A percentile compares a stretch with the other conserved stretches of the same genome.
These are phyloP conservation scores for Penicillium ochrochloron DNA, from an alignment of 495 filamentous ascomycete species.

Conservation along the genomic window DNA sequence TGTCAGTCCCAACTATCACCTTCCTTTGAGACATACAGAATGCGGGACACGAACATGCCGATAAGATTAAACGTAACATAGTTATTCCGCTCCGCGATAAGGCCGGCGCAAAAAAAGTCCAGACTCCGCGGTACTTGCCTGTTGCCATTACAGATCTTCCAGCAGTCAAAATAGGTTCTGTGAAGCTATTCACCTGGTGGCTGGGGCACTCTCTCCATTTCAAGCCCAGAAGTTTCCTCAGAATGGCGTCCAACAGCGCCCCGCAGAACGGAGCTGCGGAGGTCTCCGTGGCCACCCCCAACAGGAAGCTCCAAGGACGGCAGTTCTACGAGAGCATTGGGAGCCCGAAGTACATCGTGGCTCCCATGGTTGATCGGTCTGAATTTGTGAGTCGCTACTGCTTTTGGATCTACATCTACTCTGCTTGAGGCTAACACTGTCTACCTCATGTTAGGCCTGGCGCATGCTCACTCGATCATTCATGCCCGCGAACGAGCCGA, in stretches of 20 bases:
- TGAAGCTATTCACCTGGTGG: slow-evolving; percentile 33
- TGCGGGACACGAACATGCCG: slow-evolving; percentile 12
- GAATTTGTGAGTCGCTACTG: slow-evolving; percentile 75
- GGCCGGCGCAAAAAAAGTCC: slow-evolving; percentile 28
- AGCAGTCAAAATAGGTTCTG: slow-evolving; percentile 40
- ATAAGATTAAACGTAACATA: slow-evolving; percentile 39
- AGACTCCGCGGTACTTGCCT: slow-evolving; percentile 3
- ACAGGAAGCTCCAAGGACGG: slow-evolving; percentile 74
- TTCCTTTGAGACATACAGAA: not conserved
- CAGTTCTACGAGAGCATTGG: slow-evolving; percentile 94
- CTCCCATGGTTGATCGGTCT: slow-evolving; percentile 97
- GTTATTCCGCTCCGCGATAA: slow-evolving; percentile 36
- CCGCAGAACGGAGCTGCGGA: slow-evolving; percentile 21
- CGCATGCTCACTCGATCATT: slow-evolving; percentile 92
- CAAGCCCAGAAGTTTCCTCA: slow-evolving; percentile 18
- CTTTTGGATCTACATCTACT: not conserved
- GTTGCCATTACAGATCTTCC: slow-evolving; percentile 9
- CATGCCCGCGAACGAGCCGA: slow-evolving; percentile 63
- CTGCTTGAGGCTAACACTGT: not conserved
- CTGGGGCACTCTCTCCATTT: slow-evolving; percentile 34
- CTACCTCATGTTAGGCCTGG: slow-evolving; percentile 71
- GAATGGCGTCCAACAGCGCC: slow-evolving; percentile 37
- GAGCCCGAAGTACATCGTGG: slow-evolving; percentile 84
- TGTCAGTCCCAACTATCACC: not conserved
- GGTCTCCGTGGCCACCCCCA: slow-evolving; percentile 29